These are phyloP conservation scores for Cyamopsis tetragonoloba DNA, from an alignment of 306 rosid genomes.

Conservation along the genomic window DNA sequence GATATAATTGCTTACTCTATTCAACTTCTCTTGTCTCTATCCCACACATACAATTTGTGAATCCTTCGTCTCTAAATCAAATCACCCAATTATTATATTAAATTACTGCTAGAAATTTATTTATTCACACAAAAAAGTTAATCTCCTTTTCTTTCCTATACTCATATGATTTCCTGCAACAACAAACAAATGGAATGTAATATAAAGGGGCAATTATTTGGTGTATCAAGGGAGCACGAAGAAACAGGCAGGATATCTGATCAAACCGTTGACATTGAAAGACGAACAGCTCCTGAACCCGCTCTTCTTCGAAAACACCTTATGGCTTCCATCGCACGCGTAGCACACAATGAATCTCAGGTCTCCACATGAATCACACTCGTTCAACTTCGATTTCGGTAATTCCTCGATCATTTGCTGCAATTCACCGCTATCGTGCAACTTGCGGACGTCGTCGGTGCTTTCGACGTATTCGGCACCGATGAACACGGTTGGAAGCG, in stretches of 20 bases:
- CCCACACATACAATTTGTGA: no score
- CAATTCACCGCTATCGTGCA: constrained; percentile 65
- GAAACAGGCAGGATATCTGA: constrained; percentile 63
- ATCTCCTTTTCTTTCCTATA: no score
- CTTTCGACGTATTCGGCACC: constrained; percentile 60
- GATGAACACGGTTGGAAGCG: constrained; percentile 68
- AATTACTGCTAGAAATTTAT: no score
- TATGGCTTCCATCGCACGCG: constrained; percentile 78
- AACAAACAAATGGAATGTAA: no score
- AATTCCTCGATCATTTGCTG: constrained; percentile 46
- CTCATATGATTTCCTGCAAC: no score
- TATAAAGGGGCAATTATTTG: constrained; percentile 26
- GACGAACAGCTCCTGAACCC: constrained; percentile 50
- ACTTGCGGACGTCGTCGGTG: constrained; percentile 52
- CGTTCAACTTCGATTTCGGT: constrained; percentile 36
- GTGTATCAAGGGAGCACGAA: constrained; percentile 21
- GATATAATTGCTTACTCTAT: no score
- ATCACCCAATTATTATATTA: no score
- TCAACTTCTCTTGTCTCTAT: no score
- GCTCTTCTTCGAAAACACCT: constrained; percentile 41
- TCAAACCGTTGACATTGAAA: constrained; percentile 67
- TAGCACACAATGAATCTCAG: constrained; percentile 62
- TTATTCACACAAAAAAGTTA: no score
- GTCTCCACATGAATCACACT: constrained; percentile 68
- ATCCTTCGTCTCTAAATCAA: no score